Conservation (phyloP, 2,329 filamentous ascomycete genomes). For the Pseudohalonectria lignicola region DNA sequence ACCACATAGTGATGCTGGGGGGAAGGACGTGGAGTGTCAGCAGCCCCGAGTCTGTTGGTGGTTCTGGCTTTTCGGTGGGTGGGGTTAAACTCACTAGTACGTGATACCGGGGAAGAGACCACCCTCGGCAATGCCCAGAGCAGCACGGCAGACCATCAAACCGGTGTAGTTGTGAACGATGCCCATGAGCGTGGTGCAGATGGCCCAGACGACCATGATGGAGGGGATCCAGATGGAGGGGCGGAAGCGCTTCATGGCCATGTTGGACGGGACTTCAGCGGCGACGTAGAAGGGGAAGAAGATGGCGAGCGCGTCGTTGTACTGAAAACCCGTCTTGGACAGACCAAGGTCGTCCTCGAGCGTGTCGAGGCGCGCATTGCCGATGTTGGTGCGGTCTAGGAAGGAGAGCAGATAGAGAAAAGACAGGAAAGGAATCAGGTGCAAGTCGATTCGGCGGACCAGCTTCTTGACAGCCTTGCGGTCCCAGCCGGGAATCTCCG, state of each 20-base stretch:
- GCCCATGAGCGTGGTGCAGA: conserved; percentile 40
- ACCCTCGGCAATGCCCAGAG: conserved; percentile 55
- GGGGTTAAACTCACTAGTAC: background rate
- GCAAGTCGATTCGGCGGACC: conserved; percentile 3
- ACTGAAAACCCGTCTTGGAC: conserved; percentile 52
- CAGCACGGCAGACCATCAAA: conserved; percentile 38
- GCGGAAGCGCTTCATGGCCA: conserved; percentile 62
- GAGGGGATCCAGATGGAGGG: conserved; percentile 65
- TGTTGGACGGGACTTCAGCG: conserved; percentile 60
- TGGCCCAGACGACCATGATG: conserved; percentile 57
- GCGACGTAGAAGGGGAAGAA: conserved; percentile 76
- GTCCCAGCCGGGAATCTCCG: background rate
- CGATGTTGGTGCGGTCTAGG: conserved; percentile 39
- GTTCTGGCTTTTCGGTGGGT: background rate
- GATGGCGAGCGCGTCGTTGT: conserved; percentile 58
- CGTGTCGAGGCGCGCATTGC: conserved; percentile 56
- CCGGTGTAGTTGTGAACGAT: conserved; percentile 37
- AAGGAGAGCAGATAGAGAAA: conserved; percentile 52
- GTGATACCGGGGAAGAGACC: conserved; percentile 56
- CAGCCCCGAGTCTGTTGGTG: too few species aligned
- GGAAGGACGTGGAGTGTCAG: too few species aligned
- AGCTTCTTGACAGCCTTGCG: conserved; percentile 1
- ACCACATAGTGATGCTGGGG: conserved; percentile 40
- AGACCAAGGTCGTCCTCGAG: conserved; percentile 32
- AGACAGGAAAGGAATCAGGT: conserved; percentile 3